phyloP scores from a whole-genome alignment of 2,329 filamentous ascomycete species.

The Apiospora koreana region DNA sequence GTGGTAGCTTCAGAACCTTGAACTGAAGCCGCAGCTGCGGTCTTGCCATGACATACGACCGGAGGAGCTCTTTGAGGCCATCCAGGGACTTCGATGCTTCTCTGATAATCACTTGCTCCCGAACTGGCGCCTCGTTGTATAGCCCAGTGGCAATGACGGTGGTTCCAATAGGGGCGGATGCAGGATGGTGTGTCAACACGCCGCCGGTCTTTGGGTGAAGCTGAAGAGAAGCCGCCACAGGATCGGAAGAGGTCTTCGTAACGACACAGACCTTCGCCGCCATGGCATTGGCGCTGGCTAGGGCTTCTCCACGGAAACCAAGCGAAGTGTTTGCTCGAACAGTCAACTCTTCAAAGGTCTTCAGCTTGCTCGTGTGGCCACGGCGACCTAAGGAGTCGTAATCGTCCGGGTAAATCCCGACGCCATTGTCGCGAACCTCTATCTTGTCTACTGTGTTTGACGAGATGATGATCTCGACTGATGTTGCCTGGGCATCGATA shows the following conservation, averaged over 20 bases:
- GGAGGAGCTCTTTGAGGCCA: constrained; percentile 61
- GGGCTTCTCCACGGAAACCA: constrained; percentile 76
- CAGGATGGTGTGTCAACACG: constrained; percentile 35
- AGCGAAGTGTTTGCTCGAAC: constrained; percentile 58
- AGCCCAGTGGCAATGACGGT: constrained; percentile 63
- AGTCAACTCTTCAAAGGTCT: constrained; percentile 61
- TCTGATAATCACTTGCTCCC: constrained; percentile 59
- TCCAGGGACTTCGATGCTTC: constrained; percentile 56
- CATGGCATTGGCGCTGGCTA: constrained; percentile 65
- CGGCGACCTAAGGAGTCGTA: constrained; percentile 61
- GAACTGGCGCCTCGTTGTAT: constrained; percentile 63
- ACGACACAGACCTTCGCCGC: constrained; percentile 62
- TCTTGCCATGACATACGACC: constrained; percentile 66
- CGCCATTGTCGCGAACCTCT: constrained; percentile 73
- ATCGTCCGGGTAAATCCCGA: constrained; percentile 66
- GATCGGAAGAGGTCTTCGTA: constrained; percentile 63
- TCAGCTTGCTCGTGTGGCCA: constrained; percentile 76
- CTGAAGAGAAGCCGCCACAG: constrained; percentile 53
- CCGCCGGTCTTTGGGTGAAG: constrained; percentile 45
- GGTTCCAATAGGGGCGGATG: constrained; percentile 65
- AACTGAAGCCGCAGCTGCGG: constrained; percentile 63
- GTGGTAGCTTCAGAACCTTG: constrained; percentile 55
- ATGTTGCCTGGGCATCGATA: constrained; percentile 69
- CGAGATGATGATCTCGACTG: constrained; percentile 65
- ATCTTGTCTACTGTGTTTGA: constrained; percentile 68